A percentile compares a stretch with the other conserved stretches of the same genome.
Conservation (phyloP, 2,329 filamentous ascomycete genomes). For the Fusarium floridanum region DNA sequence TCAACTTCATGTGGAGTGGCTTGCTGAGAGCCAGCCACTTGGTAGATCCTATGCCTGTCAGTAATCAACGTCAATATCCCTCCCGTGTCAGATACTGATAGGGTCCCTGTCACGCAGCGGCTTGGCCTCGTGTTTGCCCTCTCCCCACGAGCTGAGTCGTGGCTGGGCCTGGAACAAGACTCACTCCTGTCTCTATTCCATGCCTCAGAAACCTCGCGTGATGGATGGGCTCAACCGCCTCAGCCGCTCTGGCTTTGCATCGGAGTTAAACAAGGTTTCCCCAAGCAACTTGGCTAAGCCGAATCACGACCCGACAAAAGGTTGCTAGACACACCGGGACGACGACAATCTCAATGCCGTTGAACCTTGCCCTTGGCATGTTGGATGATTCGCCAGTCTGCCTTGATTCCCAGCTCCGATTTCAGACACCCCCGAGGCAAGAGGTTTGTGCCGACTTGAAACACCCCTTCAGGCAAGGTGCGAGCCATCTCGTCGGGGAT, state of each 20-base stretch:
- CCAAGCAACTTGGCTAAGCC: neutral
- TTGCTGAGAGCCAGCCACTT: neutral
- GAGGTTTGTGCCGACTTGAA: neutral
- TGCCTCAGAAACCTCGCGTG: neutral
- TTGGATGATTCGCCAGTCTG: neutral
- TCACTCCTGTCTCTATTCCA: neutral
- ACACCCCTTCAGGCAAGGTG: constrained; percentile 1
- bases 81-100: neutral
- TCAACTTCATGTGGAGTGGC: neutral
- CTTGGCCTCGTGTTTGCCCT: neutral
- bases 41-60: neutral
- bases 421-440: neutral
- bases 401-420: neutral
- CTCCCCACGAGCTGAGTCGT: neutral
- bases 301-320: neutral
- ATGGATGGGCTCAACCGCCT: constrained; percentile 11
- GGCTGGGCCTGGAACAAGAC: neutral
- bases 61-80: neutral
- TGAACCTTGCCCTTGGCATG: constrained; percentile 1
- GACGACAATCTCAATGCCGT: constrained; percentile 3
- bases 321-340: neutral
- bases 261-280: constrained; percentile 3
- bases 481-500: constrained; percentile 1
- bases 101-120: neutral
- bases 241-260: constrained; percentile 3